Conservation (phyloP, 257 asterid species). For the Coffea eugenioides region DNA sequence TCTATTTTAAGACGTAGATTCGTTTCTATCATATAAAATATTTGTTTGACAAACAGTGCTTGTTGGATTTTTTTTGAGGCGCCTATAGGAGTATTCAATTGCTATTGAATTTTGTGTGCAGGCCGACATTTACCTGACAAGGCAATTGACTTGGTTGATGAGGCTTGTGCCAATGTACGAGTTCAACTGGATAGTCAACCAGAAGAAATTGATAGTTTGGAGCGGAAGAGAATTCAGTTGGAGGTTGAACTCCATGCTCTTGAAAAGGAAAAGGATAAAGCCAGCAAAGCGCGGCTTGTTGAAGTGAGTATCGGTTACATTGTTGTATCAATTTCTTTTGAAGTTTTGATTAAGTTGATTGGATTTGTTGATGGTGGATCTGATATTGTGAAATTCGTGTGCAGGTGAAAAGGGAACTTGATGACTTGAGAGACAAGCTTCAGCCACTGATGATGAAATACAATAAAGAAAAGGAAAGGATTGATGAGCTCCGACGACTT, state of each 20-base stretch:
- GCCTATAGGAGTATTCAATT: too few species aligned
- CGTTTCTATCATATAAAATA: not conserved
- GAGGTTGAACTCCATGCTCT: constrained; percentile 36
- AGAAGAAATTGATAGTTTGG: constrained; percentile 38
- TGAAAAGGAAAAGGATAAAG: constrained; percentile 42
- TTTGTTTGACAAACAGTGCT: not conserved
- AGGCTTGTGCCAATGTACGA: constrained; percentile 39
- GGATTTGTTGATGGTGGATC: not conserved
- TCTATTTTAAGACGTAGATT: not conserved
- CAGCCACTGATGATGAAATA: constrained; percentile 86
- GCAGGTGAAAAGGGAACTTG: constrained; percentile 78
- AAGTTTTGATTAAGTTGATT: not conserved
- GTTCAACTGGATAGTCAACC: constrained; percentile 41
- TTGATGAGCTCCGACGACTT: constrained; percentile 74
- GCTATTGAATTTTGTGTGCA: not conserved
- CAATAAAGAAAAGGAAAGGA: constrained; percentile 72
- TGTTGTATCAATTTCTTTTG: too few species aligned
- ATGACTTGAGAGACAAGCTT: constrained; percentile 85
- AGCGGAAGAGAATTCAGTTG: constrained; percentile 34
- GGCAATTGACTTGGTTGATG: constrained; percentile 43
- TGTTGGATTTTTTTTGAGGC: not conserved
- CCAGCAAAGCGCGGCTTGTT: constrained; percentile 38
- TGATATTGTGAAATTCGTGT: not conserved
- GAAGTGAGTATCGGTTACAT: constrained; percentile 20
- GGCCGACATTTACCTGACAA: constrained; percentile 37